Percentiles rank a stretch among this genome's conserved stretches.
Conservation (phyloP, 2,329 filamentous ascomycete genomes). For the Aspergillus sp. region DNA sequence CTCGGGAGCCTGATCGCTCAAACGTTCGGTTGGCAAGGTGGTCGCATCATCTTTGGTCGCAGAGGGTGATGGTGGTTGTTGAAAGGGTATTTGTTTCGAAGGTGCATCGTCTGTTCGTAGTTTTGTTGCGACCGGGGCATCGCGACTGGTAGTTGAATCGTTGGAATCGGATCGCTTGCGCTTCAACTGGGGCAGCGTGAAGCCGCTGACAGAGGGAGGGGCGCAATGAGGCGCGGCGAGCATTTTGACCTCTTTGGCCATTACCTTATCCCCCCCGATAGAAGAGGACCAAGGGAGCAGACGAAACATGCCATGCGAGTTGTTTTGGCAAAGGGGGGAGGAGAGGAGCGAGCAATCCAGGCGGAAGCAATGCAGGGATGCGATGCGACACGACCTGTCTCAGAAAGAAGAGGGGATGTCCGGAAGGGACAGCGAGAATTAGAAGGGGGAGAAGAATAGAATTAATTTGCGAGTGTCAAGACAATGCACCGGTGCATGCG, state of each 20-base stretch:
- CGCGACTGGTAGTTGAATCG: constrained; percentile 33
- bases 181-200: constrained; percentile 53
- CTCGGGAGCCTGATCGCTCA: constrained; percentile 14
- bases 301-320: constrained; percentile 52
- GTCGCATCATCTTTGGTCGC: constrained; percentile 12
- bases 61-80: constrained; percentile 7
- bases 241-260: constrained; percentile 46
- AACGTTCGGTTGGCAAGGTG: constrained; percentile 12
- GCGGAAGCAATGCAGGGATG: constrained; percentile 13
- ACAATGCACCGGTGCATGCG: constrained; percentile 23
- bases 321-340: constrained; percentile 16
- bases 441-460: constrained; percentile 7
- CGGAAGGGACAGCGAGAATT: background rate
- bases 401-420: constrained; percentile 1
- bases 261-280: constrained; percentile 48
- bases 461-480: constrained; percentile 9
- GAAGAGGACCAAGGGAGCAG: constrained; percentile 48
- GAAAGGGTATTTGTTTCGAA: constrained; percentile 6
- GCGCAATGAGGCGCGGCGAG: constrained; percentile 39
- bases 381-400: constrained; percentile 16
- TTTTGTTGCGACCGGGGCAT: constrained; percentile 32
- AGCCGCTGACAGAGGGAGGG: constrained; percentile 27
- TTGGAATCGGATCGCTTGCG: constrained; percentile 57
- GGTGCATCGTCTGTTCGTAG: constrained; percentile 31
- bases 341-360: background rate